Conservation (phyloP, 345 rosid genomes). For the Arabis hirsuta region DNA sequence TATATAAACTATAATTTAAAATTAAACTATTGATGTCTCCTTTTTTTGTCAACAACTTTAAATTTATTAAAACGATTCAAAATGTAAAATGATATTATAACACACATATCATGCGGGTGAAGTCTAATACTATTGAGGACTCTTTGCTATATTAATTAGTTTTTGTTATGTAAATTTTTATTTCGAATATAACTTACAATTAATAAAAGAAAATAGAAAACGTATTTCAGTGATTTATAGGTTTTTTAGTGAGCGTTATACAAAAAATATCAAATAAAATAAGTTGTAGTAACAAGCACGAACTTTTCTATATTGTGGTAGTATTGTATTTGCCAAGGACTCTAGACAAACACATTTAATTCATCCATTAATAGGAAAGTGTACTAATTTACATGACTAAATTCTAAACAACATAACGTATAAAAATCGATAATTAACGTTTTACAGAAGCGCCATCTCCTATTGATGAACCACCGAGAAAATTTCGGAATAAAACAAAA, state of each 20-base stretch:
- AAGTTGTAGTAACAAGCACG: background rate
- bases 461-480: slow-evolving; percentile 23
- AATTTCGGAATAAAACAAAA: slow-evolving; percentile 26
- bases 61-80: too few species aligned
- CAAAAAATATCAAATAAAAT: background rate
- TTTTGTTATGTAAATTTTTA: slow-evolving; percentile 1
- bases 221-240: background rate
- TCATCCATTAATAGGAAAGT: background rate
- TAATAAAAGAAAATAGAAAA: background rate
- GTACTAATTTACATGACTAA: background rate
- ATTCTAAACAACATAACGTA: slow-evolving; percentile 18
- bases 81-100: too few species aligned
- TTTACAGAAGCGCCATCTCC: slow-evolving; percentile 18
- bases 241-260: background rate
- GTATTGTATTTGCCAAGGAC: slow-evolving; percentile 1
- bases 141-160: background rate
- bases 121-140: too few species aligned
- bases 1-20: too few species aligned
- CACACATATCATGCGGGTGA: too few species aligned
- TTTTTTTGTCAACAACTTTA: too few species aligned
- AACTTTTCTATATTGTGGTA: background rate
- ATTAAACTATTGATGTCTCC: too few species aligned
- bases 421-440: background rate
- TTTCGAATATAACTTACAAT: background rate
- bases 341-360: background rate